Evolutionary conservation across 129 eudicot species (phyloP), one percentile per base, ranked within the genome.

Genomic region (Lonicera japonica): DNA sequence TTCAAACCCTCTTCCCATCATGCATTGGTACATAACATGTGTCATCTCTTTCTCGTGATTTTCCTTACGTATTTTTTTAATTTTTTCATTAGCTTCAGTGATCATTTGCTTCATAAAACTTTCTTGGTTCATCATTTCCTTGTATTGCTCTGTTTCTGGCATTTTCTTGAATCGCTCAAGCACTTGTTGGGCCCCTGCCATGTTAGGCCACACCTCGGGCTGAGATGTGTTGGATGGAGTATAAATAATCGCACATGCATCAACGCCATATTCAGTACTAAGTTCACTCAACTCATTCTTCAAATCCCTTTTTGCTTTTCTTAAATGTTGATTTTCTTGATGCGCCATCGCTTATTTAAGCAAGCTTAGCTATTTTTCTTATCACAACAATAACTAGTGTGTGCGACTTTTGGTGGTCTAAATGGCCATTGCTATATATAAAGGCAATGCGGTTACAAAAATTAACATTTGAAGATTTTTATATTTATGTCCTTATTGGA

Each of bases 301-400:
- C 29, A 76, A 41, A 10, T n/a, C 81, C 73, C 45, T 65, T 60
- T 54, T 70, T 60, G 10, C 81, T 57, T 36, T 64, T 76, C 59
- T 76, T 76, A 73, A 38, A 76, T 3, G 76, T 70, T n/a, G 73
- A 59, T 47, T 76, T 76, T 18, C 81, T 63, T 21, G 71, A 60
- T 9, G 71, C 63, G 54, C 63, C 71, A 45, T 69, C 63, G 5
- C 66, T 25, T 64, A 75, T 75, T 63, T 63, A 75, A 0, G 71
- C 71, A 0, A 69, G 51, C 20, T 69, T 75, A 57, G 69, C 80
- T 19, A 69, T 75, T 62, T 64, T 63, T 18, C 80, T 50, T 0
- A 67, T 39, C 80, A 75, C 69, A 12, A 12, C 36, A 29, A 29
- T 1, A 29, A 29, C 36, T 29, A 29, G 36, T 29, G 36, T 29